Percentiles rank a stretch among this genome's conserved stretches.
Evolutionary conservation across 768 basidiomycete genomes (phyloP).

Genomic region (Suillus alpinus): DNA sequence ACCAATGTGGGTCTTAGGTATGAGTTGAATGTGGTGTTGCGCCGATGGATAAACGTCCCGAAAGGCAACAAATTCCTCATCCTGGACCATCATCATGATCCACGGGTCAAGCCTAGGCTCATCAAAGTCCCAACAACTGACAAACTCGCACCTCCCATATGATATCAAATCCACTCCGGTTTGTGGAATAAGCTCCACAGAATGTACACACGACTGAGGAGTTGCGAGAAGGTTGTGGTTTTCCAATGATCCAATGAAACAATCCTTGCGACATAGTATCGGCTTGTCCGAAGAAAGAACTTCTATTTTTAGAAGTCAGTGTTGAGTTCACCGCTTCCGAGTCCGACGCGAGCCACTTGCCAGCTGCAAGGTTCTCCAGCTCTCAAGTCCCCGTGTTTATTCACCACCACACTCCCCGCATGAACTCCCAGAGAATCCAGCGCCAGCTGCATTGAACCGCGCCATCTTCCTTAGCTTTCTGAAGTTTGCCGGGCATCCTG

Average conservation of each 20-base stretch:
- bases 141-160: slow-evolving; percentile 43
- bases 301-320: slow-evolving; percentile 4
- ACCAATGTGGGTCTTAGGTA: slow-evolving; percentile 55
- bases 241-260: slow-evolving; percentile 11
- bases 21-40: slow-evolving; percentile 47
- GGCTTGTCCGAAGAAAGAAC: neutral
- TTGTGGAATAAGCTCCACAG: slow-evolving; percentile 40
- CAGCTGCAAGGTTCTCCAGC: neutral
- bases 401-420: neutral
- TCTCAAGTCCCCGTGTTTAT: too few relatives aligned
- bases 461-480: neutral
- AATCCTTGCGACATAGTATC: slow-evolving; percentile 1
- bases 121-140: neutral
- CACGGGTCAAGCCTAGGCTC: neutral
- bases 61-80: slow-evolving; percentile 49
- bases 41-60: slow-evolving; percentile 49
- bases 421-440: neutral
- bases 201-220: slow-evolving; percentile 28
- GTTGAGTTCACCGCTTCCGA: neutral
- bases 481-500: neutral
- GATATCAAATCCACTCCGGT: slow-evolving; percentile 41
- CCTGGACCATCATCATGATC: slow-evolving; percentile 27
- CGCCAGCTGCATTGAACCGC: neutral
- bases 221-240: neutral
- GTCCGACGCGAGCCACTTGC: neutral